Evolutionary conservation across 495 filamentous ascomycete genomes (phyloP), one percentile per base, ranked within the genome.

Genomic region (Parathielavia appendiculata): DNA sequence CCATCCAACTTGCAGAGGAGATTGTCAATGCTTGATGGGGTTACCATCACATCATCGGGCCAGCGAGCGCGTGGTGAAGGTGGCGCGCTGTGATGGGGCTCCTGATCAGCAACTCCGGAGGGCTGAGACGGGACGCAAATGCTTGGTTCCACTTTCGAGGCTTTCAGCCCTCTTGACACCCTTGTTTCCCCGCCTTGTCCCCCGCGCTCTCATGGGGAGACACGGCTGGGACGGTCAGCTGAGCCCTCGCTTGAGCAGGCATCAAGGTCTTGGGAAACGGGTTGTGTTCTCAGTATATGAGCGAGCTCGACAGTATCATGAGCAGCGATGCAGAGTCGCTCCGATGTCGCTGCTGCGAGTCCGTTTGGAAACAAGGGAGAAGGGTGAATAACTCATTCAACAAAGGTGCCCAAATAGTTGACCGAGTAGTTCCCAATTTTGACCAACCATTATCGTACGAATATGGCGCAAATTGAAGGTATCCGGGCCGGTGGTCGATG

Each of bases 141-240:
- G 41, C 1, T n/a, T 34, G 36, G 36, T 43, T 34, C 51, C 36
- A 53, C 51, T n/a, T 30, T 11, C 38, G 14, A 43, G 38, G 51
- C 20, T 53, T 36, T 40, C 35, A 39, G 38, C 51, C 51, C 8
- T 53, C 20, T 32, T 16, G 19, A 3, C 20, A 43, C 51, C 51
- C 51, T 43, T 53, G 51, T 7, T 53, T 43, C 51, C 51, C 38
- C 38, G 51, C 51, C 51, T 53, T 22, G 8, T 30, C 51, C 38
- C 50, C 38, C 51, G 51, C 23, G 51, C 14, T 26, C 36, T 30
- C 36, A 38, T 36, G 39, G 12, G 19, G 26, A 32, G 17, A 19
- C 32, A 13, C 51, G 38, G 38, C 51, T 53, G 51, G 48, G 51
- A 53, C 38, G 19, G 51, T 53, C 51, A 53, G 51, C 51, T 53